Conservation (phyloP, 352 stramenopile species). For the Pythium pyrilobum region DNA sequence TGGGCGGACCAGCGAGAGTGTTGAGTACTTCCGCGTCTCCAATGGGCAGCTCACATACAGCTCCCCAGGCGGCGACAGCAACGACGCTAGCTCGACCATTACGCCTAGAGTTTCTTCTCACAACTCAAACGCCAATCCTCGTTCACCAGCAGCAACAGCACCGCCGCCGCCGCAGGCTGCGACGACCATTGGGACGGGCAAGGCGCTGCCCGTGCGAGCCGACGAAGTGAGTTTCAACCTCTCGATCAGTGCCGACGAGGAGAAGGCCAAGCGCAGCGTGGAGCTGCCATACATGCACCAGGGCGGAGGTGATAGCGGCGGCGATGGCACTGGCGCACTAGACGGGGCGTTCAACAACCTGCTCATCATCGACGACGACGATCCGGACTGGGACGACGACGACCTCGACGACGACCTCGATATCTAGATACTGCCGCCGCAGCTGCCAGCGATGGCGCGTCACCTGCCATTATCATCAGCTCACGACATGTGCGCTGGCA, state of each 20-base stretch:
- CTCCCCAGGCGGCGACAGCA: background rate
- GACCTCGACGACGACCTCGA: conserved; percentile 44
- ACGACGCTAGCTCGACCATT: too few species aligned
- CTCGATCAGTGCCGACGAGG: conserved; percentile 50
- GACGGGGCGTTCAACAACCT: conserved; percentile 35
- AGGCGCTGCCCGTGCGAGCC: conserved; percentile 37
- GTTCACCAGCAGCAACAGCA: background rate
- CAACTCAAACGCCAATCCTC: background rate
- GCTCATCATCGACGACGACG: conserved; percentile 79
- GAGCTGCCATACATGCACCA: conserved; percentile 74
- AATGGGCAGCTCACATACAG: conserved; percentile 25
- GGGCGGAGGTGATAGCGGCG: background rate
- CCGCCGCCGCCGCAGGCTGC: background rate
- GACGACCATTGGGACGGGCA: conserved; percentile 2
- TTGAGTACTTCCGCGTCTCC: conserved; percentile 56
- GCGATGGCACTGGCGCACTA: background rate
- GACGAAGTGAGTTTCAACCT: conserved; percentile 74
- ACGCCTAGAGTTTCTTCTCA: too few species aligned
- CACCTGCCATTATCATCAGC: background rate
- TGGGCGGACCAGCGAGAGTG: conserved; percentile 47
- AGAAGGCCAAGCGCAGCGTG: conserved; percentile 53
- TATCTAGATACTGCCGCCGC: too few species aligned
- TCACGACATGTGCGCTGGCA: too few species aligned
- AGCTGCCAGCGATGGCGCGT: too few species aligned
- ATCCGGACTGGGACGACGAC: conserved; percentile 64